Evolutionary conservation across 2,329 filamentous ascomycete species (phyloP).

Genomic region (Exophiala aquamarina): DNA sequence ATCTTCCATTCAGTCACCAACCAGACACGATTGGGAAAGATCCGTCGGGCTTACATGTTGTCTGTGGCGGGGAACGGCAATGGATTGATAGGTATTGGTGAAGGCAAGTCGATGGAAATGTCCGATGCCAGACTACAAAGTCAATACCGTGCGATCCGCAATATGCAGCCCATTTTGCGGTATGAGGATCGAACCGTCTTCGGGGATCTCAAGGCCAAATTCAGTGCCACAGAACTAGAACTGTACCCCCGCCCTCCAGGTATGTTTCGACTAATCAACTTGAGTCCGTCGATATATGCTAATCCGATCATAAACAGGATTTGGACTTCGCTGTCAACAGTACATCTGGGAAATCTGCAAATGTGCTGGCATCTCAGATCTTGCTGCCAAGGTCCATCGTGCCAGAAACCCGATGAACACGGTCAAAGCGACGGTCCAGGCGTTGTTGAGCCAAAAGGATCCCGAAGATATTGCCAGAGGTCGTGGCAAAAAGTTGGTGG

Average conservation of each 20-base stretch:
- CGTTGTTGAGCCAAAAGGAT: constrained; percentile 77
- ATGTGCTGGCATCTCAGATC: constrained; percentile 80
- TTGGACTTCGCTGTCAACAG: constrained; percentile 86
- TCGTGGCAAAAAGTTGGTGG: constrained; percentile 90
- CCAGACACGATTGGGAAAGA: constrained; percentile 95
- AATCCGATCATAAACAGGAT: constrained; percentile 59
- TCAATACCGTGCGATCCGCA: constrained; percentile 77
- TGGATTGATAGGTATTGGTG: constrained; percentile 82
- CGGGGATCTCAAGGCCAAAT: constrained; percentile 78
- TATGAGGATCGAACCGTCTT: constrained; percentile 93
- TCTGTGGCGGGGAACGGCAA: constrained; percentile 83
- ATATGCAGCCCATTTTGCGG: constrained; percentile 86
- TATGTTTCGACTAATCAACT: constrained; percentile 47
- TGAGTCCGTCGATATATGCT: neutral
- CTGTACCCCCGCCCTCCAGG: constrained; percentile 83
- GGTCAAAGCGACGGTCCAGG: constrained; percentile 85
- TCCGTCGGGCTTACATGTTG: constrained; percentile 72
- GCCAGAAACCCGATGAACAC: constrained; percentile 97
- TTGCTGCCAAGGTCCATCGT: constrained; percentile 78
- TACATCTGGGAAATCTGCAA: constrained; percentile 94
- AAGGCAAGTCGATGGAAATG: constrained; percentile 80
- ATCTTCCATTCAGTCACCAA: constrained; percentile 76
- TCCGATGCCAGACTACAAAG: constrained; percentile 70
- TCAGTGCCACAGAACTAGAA: constrained; percentile 82
- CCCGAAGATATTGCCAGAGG: constrained; percentile 89